phyloP scores from a whole-genome alignment of 345 rosid species.

The Acer yangbiense region DNA sequence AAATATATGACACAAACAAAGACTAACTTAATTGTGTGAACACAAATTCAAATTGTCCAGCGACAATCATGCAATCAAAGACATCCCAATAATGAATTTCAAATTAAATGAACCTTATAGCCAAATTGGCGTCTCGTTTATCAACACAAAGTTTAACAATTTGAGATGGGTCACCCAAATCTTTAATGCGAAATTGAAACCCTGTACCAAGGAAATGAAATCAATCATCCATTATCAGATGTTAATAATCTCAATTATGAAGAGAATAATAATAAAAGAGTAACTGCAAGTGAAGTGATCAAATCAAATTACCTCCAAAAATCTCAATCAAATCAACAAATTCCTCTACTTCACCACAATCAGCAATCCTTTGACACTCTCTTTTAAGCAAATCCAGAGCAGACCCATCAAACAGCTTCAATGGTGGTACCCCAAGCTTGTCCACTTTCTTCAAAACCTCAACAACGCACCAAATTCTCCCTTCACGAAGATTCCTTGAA shows the following conservation, averaged over 20 bases:
- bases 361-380: conserved; percentile 57
- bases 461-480: conserved; percentile 51
- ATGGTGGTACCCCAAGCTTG: conserved; percentile 57
- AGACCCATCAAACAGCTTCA: conserved; percentile 47
- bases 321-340: conserved; percentile 65
- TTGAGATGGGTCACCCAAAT: conserved; percentile 56
- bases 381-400: conserved; percentile 47
- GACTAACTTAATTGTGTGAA: background rate
- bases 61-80: background rate
- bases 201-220: conserved; percentile 44
- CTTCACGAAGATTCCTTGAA: conserved; percentile 50
- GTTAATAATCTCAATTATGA: background rate
- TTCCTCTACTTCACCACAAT: conserved; percentile 50
- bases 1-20: conserved; percentile 19
- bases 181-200: conserved; percentile 59
- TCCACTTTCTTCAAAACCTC: conserved; percentile 56
- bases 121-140: conserved; percentile 55
- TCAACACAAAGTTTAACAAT: conserved; percentile 62
- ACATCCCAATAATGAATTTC: background rate
- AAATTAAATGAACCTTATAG: conserved; percentile 54
- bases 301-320: conserved; percentile 55
- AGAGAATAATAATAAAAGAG: background rate
- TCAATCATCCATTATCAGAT: conserved; percentile 20
- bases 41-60: background rate
- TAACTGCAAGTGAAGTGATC: background rate